Conservation (phyloP, 1,139 yeast genomes). For the Lodderomyces jiufengensis region DNA sequence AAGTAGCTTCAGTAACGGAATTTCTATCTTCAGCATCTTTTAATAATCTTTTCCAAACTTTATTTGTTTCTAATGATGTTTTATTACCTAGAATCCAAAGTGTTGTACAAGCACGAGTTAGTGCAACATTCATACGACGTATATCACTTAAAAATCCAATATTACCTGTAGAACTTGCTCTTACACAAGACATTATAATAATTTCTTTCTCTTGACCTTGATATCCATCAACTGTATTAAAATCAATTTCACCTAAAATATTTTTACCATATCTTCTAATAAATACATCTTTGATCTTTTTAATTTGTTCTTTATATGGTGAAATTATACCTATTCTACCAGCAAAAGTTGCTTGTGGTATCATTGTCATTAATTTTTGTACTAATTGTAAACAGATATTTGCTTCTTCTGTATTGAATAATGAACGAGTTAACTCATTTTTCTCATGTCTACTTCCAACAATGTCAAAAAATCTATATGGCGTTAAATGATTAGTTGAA, state of each 20-base stretch:
- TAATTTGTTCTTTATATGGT: constrained; percentile 88
- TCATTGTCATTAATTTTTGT: constrained; percentile 46
- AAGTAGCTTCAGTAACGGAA: constrained; percentile 29
- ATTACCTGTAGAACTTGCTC: constrained; percentile 66
- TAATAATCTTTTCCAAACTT: constrained; percentile 67
- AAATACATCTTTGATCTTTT: constrained; percentile 55
- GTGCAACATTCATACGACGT: constrained; percentile 93
- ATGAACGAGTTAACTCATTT: constrained; percentile 61
- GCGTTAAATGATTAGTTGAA: constrained; percentile 45
- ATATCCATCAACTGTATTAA: constrained; percentile 95
- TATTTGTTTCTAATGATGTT: constrained; percentile 56
- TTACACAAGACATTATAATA: constrained; percentile 89
- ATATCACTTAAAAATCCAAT: constrained; percentile 89
- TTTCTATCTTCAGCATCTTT: constrained; percentile 56
- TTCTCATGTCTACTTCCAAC: constrained; percentile 55
- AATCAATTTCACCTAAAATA: constrained; percentile 69
- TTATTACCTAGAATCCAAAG: constrained; percentile 89
- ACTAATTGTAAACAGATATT: constrained; percentile 69
- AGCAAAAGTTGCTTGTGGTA: constrained; percentile 51
- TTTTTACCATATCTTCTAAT: constrained; percentile 55
- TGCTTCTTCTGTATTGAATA: constrained; percentile 69
- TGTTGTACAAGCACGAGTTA: constrained; percentile 89
- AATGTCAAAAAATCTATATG: constrained; percentile 79
- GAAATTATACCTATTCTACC: constrained; percentile 89
- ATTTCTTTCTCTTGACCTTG: constrained; percentile 98